Evolutionary conservation across 2,329 filamentous ascomycete species (phyloP), one percentile per base, ranked within the genome.

Genomic region (Purpureocillium lavendulum): DNA sequence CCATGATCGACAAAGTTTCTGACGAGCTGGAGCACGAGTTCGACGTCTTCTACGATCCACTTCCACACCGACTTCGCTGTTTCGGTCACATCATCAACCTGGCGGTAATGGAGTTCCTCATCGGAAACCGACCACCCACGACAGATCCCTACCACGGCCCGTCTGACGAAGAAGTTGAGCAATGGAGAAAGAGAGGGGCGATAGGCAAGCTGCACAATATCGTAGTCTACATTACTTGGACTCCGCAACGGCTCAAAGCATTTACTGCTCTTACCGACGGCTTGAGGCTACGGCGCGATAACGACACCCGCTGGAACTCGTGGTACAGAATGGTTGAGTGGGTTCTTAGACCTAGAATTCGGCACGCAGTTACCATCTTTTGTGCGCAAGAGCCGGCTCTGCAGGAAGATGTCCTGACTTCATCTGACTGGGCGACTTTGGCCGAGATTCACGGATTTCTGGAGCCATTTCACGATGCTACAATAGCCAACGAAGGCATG

Each of bases 401-500:
- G 28, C 31, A 38, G 36, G 40, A 38, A 10, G 35, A 41, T 35
- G 28, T 21, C 30, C 35, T 41, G 10, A 38, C 4, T 15, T 2
- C 40, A 5, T 38, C 30, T 16, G 35, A 38, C 13, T 41, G 31
- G 40, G 30, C 16, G 15, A 31, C 21, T 11, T 41, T 41, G 15
- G 35, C 35, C 8, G 35, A 41, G 40, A 30, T 30, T 3, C 21
- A 34, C 35, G 24, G 34, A 21, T 41, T 41, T 35, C 40, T 41
- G 1, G 35, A 41, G 21, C 35, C 40, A 26, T 41, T 41, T 38
- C 17, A 38, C n/a, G 31, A 41, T 30, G 32, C 40, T 24, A 42
- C 32, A 31, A 7, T 39, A 16, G 36, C 35, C 36, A 38, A 42
- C 14, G 26, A 42, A 35, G 40, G 40, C 7, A 28, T 24, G 16